Percentiles rank a stretch among this genome's conserved stretches.
Conservation (phyloP, 768 basidiomycete species). For the Pholiota microspora region DNA sequence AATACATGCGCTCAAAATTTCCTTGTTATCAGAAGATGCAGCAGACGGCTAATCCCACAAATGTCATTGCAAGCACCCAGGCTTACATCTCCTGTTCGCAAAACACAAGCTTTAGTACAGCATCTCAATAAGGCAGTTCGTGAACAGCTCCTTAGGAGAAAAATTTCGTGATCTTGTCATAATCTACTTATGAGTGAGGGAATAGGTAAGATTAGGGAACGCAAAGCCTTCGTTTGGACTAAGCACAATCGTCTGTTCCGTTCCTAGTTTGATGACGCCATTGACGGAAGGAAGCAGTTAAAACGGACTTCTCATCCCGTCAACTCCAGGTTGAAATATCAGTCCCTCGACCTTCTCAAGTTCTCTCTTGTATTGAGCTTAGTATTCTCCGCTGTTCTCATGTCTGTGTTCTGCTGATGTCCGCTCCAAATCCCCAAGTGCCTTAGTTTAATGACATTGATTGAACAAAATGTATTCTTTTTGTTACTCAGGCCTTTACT, state of each 20-base stretch:
- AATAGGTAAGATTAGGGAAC: too few species aligned
- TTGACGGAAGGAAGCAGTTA: background rate
- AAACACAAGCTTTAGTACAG: background rate
- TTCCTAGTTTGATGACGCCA: background rate
- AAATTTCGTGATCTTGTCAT: background rate
- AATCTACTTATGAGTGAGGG: too few species aligned
- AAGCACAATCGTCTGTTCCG: background rate
- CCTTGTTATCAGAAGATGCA: background rate
- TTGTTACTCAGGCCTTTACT: too few species aligned
- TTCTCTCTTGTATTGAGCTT: background rate
- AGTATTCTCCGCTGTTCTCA: background rate
- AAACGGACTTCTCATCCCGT: background rate
- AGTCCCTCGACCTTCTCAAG: background rate
- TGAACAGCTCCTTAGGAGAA: background rate
- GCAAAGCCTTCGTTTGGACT: background rate
- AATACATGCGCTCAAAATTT: too few species aligned
- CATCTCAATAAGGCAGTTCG: background rate
- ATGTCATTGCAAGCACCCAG: background rate
- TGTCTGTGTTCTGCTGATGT: slow-evolving; percentile 2
- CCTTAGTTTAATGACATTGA: background rate
- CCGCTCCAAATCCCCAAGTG: slow-evolving; percentile 9
- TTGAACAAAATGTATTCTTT: background rate
- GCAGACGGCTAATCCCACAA: background rate
- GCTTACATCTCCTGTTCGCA: slow-evolving; percentile 1
- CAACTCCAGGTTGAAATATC: background rate